phyloP scores from a whole-genome alignment of 2,329 filamentous ascomycete genomes.

The Chaetomium strumarium region DNA sequence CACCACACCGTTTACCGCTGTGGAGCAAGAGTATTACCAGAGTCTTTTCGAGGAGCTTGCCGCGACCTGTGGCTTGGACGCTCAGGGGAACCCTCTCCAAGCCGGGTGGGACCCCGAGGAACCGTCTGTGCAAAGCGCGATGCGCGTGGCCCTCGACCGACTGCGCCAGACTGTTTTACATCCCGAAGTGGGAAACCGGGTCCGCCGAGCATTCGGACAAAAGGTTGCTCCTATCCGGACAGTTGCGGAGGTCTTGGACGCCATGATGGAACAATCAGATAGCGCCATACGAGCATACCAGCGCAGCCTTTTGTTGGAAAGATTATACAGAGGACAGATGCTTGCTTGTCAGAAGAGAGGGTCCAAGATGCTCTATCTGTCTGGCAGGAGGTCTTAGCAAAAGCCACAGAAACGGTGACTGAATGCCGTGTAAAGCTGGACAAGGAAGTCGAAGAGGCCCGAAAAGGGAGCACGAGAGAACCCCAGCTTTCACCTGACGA shows the following conservation, averaged over 20 bases:
- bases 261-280: conserved; percentile 87
- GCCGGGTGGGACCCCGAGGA: conserved; percentile 62
- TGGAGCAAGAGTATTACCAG: conserved; percentile 87
- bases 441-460: conserved; percentile 40
- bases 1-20: conserved; percentile 79
- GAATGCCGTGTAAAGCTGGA: conserved; percentile 60
- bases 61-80: conserved; percentile 59
- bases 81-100: conserved; percentile 54
- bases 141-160: conserved; percentile 73
- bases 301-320: conserved; percentile 56
- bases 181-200: conserved; percentile 68
- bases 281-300: conserved; percentile 60
- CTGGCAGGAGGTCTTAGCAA: conserved; percentile 56
- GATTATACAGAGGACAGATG: conserved; percentile 68
- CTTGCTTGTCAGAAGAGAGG: conserved; percentile 65
- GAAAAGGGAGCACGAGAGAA: conserved; percentile 22
- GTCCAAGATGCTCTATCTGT: conserved; percentile 62
- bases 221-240: conserved; percentile 67
- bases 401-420: conserved; percentile 47
- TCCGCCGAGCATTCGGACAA: conserved; percentile 57
- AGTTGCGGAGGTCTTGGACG: conserved; percentile 77
- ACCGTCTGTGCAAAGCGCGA: conserved; percentile 53
- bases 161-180: conserved; percentile 81
- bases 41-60: conserved; percentile 72
- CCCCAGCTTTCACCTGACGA: conserved; percentile 24